Percentiles rank a stretch among this genome's conserved stretches.
Evolutionary conservation across 2,329 filamentous ascomycete species (phyloP).

Genomic region (Colletotrichum cordylinicola): DNA sequence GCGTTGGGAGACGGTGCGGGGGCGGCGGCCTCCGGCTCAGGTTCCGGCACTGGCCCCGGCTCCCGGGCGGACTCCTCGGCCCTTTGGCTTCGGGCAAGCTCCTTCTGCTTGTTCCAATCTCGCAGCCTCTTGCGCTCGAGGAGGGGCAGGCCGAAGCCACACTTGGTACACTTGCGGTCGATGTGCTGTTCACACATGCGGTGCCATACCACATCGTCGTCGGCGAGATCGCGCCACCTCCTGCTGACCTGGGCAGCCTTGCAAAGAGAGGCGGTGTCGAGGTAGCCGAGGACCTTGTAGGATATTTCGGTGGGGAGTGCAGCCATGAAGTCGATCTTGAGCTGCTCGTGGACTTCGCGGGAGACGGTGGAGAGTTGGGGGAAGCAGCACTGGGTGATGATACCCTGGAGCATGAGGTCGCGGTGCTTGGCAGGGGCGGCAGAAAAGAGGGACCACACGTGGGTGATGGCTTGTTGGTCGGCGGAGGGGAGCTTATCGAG

Average conservation of each 20-base stretch:
- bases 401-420: slow-evolving; percentile 94
- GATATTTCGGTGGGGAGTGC: slow-evolving; percentile 89
- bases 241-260: slow-evolving; percentile 94
- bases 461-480: slow-evolving; percentile 94
- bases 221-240: slow-evolving; percentile 87
- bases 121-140: slow-evolving; percentile 87
- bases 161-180: slow-evolving; percentile 91
- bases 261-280: slow-evolving; percentile 93
- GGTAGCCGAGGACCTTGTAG: slow-evolving; percentile 89
- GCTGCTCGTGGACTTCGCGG: slow-evolving; percentile 87
- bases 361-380: slow-evolving; percentile 94
- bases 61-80: slow-evolving; percentile 20
- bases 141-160: slow-evolving; percentile 91
- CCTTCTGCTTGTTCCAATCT: slow-evolving; percentile 86
- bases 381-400: slow-evolving; percentile 96
- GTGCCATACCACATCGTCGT: slow-evolving; percentile 97
- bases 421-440: slow-evolving; percentile 93
- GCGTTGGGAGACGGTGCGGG: slow-evolving; percentile 23
- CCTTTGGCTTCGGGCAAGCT: slow-evolving; percentile 51
- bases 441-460: slow-evolving; percentile 98
- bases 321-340: slow-evolving; percentile 95
- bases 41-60: slow-evolving; percentile 13
- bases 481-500: slow-evolving; percentile 80
- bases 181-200: slow-evolving; percentile 94
- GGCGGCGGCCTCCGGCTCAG: slow-evolving; percentile 25